Evolutionary conservation across 106 monocot genomes (phyloP), one percentile per base, ranked within the genome.

Genomic region (Allium fistulosum): DNA sequence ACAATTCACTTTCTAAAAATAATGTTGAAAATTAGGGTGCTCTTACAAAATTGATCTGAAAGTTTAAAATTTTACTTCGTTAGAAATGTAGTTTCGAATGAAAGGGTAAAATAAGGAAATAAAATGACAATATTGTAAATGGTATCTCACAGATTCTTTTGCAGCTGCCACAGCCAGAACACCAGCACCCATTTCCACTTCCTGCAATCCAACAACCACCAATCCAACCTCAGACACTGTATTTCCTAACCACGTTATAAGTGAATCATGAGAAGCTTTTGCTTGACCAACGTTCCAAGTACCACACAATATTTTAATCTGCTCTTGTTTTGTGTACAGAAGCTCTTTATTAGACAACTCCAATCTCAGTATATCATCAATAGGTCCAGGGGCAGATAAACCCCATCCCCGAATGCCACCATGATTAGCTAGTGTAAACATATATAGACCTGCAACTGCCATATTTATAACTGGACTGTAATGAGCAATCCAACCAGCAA

Each of bases 231-330:
- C 92, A 64, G 82, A 79, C 62, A 83, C 88, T 48, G 77, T 72
- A 69, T 77, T 68, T 58, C 87, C 92, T 46, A 99, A 51, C 97
- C 97, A 99, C 48, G 80, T 75, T 77, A 87, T 79, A n/a, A 99
- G 85, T 13, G 97, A 92, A 72, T 99, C 97, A 76, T 74, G 78
- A 64, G 82, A 78, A 65, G 97, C 90, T 63, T 87, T 84, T 76
- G 85, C 84, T 72, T 99, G 97, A 10, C 92, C 97, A 59, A 99
- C 97, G 84, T 99, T 99, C 92, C 97, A 99, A 73, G 89, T 99
- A 12, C 90, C 90, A 53, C 69, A 80, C 67, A 99, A 75, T 26
- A 99, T 83, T 74, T 85, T 99, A 65, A 92, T 53, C 67, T 87
- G 82, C 68, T 82, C 92, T 57, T 77, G 15, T 61, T 87, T 99